Base-by-base conservation (phyloP, 306 rosid genomes). In the Lablab purpureus region DNA sequence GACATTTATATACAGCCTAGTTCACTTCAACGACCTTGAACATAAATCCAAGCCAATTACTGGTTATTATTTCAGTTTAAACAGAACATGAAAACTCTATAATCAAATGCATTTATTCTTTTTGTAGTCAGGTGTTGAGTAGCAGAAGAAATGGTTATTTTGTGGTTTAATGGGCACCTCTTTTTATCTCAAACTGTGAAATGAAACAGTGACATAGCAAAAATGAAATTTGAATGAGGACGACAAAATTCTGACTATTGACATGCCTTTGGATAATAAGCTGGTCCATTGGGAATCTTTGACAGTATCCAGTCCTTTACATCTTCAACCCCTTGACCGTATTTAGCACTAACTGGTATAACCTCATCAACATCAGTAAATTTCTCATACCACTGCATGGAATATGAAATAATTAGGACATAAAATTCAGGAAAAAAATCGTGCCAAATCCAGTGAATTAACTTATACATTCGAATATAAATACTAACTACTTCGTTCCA, bases 311-410 rank as follows among this genome's bases (percentile, higher is more conserved):
- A 95, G 49, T 91, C 90, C 90, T 87, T 93, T 77, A 95, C 90
- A 59, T 95, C 98, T 74, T 93, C 97, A 73, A 95, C 86, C 40
- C 99, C 99, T 22, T 95, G 97, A 14, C 99, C 98, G 73, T 81
- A 89, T 85, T 93, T 95, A 75, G 99, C 98, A 87, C 99, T 95
- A 76, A 93, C 99, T 45, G 99, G 99, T 82, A 95, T 95, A 69
- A 95, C 94, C 87, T 93, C 99, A 69, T 95, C 99, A 65, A 88
- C 91, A 34, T 91, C 77, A 13, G 94, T 90, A 72, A 89, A 91
- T 85, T 93, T 95, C 74, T 93, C 93, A 83, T 88, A 95, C 99
- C 98, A 93, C 99, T 95, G 85, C 85, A 84, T 84, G 30, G 51
- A 71, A 78, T 54, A 60, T 32, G 37, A 83, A 79, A 77, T 78